Percentiles rank a stretch among this genome's conserved stretches.
These are phyloP conservation scores for Pythium chondricola DNA, from an alignment of 352 stramenopile genomes.

Conservation along the genomic window DNA sequence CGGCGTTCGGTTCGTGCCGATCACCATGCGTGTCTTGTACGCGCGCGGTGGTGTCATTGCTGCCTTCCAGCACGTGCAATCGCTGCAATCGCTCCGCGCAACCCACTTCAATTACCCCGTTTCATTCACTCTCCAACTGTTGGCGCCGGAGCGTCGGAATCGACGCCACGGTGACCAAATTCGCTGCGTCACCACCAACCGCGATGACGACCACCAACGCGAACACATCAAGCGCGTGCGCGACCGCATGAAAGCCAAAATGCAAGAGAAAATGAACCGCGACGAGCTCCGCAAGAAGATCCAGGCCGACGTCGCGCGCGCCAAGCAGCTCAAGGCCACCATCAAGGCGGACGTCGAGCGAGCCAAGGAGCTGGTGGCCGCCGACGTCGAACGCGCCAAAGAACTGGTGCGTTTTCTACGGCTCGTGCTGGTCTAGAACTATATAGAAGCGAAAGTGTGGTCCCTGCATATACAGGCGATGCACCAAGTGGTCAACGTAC, in stretches of 20 bases:
- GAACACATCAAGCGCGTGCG: too few species aligned
- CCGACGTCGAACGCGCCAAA: conserved; percentile 30
- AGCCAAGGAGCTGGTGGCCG: conserved; percentile 32
- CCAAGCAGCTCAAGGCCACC: conserved; percentile 25
- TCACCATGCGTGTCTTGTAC: too few species aligned
- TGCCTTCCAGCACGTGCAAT: too few species aligned
- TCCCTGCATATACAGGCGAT: conserved; percentile 24
- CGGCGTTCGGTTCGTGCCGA: too few species aligned
- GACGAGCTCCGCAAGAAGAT: conserved; percentile 37
- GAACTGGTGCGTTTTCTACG: conserved; percentile 4
- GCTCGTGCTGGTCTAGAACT: not conserved
- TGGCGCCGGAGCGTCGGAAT: too few species aligned
- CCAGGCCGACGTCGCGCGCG: conserved; percentile 12
- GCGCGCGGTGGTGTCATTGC: too few species aligned
- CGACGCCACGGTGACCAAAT: too few species aligned
- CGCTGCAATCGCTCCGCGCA: too few species aligned
- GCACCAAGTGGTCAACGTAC: conserved; percentile 70
- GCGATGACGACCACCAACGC: conserved; percentile 22
- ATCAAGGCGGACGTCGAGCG: conserved; percentile 16
- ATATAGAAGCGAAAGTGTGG: too few species aligned
- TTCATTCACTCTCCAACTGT: too few species aligned
- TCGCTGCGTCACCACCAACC: not conserved
- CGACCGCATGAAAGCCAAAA: too few species aligned
- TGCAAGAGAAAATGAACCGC: conserved; percentile 16
- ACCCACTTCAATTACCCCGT: too few species aligned